These are phyloP conservation scores for Acrodontium crateriforme DNA, from an alignment of 2,329 filamentous ascomycete species.

Conservation along the genomic window DNA sequence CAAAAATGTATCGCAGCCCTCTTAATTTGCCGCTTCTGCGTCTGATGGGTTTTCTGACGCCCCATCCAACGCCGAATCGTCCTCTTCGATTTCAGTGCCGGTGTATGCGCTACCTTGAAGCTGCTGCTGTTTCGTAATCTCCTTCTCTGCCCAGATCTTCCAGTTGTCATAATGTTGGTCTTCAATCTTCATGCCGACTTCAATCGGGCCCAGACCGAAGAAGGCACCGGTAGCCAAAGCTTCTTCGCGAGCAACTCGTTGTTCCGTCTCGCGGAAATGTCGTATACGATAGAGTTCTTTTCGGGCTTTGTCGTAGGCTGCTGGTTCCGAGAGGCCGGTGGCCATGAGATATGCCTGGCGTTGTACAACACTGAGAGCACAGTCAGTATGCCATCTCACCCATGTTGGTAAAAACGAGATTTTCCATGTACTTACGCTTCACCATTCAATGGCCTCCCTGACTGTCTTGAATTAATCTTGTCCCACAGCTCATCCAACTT, in stretches of 20 bases:
- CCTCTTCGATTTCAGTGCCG: conserved; percentile 21
- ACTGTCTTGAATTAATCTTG: conserved; percentile 46
- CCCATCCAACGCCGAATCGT: conserved; percentile 24
- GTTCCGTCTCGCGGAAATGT: conserved; percentile 68
- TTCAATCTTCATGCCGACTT: conserved; percentile 72
- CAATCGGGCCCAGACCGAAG: conserved; percentile 64
- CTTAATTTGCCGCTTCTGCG: conserved; percentile 19
- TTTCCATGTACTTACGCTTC: conserved; percentile 13
- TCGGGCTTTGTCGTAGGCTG: conserved; percentile 76
- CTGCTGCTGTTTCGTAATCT: conserved; percentile 37
- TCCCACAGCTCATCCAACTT: conserved; percentile 34
- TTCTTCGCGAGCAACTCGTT: conserved; percentile 75
- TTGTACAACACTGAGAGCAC: conserved; percentile 62
- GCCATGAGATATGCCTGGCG: conserved; percentile 78
- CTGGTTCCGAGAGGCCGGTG: conserved; percentile 26
- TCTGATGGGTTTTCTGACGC: conserved; percentile 19
- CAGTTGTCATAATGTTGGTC: conserved; percentile 67
- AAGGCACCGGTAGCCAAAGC: conserved; percentile 73
- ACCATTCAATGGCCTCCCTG: conserved; percentile 62
- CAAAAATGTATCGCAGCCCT: conserved; percentile 25
- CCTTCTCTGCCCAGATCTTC: conserved; percentile 60
- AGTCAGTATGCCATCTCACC: background rate
- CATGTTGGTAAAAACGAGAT: too few relatives aligned
- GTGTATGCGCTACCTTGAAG: conserved; percentile 31
- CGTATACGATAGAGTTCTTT: conserved; percentile 82